These are phyloP conservation scores for Begonia loranthoides DNA, from an alignment of 306 rosid species.

Conservation along the genomic window DNA sequence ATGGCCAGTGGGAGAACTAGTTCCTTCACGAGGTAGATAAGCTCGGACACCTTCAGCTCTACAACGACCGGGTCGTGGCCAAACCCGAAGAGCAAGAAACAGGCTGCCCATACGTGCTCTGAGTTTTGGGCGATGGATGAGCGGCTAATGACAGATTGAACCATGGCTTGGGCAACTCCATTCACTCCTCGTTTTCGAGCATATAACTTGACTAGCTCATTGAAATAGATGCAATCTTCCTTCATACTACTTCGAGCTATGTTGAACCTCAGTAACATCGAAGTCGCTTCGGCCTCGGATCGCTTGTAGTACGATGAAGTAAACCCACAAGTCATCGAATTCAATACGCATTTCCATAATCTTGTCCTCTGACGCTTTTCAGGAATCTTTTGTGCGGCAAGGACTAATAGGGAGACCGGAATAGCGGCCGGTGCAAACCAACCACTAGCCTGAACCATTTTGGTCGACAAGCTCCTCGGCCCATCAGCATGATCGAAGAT, in stretches of 20 bases:
- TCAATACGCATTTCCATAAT: constrained; percentile 38
- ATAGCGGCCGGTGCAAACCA: constrained; percentile 78
- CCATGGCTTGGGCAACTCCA: constrained; percentile 62
- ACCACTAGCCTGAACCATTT: constrained; percentile 72
- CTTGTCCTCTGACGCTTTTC: constrained; percentile 32
- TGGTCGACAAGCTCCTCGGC: constrained; percentile 74
- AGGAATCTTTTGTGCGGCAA: constrained; percentile 62
- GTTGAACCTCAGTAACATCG: constrained; percentile 64
- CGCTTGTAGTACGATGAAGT: constrained; percentile 43
- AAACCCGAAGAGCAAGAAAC: constrained; percentile 66
- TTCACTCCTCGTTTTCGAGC: constrained; percentile 45
- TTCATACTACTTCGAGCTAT: constrained; percentile 52
- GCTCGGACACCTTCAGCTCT: constrained; percentile 55
- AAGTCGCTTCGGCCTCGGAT: constrained; percentile 74
- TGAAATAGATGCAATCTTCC: constrained; percentile 40
- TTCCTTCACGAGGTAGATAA: constrained; percentile 45
- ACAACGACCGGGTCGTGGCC: constrained; percentile 61
- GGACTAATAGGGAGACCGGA: constrained; percentile 44
- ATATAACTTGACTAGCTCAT: constrained; percentile 48
- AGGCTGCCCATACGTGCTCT: constrained; percentile 77
- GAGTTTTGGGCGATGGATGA: constrained; percentile 39
- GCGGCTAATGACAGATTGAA: constrained; percentile 46
- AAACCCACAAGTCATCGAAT: constrained; percentile 42
- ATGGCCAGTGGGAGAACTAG: constrained; percentile 68
- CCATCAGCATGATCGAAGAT: constrained; percentile 87